These are phyloP conservation scores for Ananas comosus DNA, from an alignment of 176 grass and related monocot genomes.

Conservation along the genomic window DNA sequence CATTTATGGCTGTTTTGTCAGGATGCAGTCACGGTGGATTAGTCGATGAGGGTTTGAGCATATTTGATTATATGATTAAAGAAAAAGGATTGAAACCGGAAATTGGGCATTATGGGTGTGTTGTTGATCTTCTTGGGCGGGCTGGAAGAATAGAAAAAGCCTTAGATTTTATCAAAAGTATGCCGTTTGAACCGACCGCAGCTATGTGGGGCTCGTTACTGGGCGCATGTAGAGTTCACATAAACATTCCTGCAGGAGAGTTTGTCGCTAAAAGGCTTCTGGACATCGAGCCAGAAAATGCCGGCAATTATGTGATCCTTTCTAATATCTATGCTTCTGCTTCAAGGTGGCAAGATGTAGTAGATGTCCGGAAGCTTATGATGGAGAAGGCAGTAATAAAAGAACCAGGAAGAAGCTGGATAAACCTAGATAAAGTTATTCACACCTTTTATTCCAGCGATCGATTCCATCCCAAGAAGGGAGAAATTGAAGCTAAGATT, in stretches of 20 bases:
- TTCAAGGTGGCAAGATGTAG: slow-evolving; percentile 63
- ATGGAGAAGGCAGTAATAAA: slow-evolving; percentile 49
- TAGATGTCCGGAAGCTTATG: slow-evolving; percentile 54
- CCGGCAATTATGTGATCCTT: slow-evolving; percentile 78
- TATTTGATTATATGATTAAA: slow-evolving; percentile 47
- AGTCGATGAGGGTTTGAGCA: slow-evolving; percentile 50
- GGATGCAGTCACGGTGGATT: slow-evolving; percentile 62
- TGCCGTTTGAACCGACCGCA: slow-evolving; percentile 57
- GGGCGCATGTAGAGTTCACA: slow-evolving; percentile 62
- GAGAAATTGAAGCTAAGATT: slow-evolving; percentile 51
- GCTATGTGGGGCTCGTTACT: slow-evolving; percentile 66
- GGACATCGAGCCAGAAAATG: slow-evolving; percentile 57
- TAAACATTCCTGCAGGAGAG: slow-evolving; percentile 41
- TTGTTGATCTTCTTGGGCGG: slow-evolving; percentile 72
- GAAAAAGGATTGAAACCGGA: slow-evolving; percentile 35
- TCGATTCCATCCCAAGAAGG: slow-evolving; percentile 42
- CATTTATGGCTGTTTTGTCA: slow-evolving; percentile 51
- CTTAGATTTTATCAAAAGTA: slow-evolving; percentile 37
- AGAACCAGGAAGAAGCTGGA: slow-evolving; percentile 61
- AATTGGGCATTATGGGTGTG: slow-evolving; percentile 54
- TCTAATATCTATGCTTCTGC: slow-evolving; percentile 78
- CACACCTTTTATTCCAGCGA: slow-evolving; percentile 54
- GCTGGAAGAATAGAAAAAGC: slow-evolving; percentile 49
- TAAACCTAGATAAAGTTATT: slow-evolving; percentile 55
- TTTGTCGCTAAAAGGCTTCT: slow-evolving; percentile 55